A percentile compares a stretch with the other conserved stretches of the same genome.
phyloP scores from a whole-genome alignment of 805 yeast genomes.

The Candida dendrica region DNA sequence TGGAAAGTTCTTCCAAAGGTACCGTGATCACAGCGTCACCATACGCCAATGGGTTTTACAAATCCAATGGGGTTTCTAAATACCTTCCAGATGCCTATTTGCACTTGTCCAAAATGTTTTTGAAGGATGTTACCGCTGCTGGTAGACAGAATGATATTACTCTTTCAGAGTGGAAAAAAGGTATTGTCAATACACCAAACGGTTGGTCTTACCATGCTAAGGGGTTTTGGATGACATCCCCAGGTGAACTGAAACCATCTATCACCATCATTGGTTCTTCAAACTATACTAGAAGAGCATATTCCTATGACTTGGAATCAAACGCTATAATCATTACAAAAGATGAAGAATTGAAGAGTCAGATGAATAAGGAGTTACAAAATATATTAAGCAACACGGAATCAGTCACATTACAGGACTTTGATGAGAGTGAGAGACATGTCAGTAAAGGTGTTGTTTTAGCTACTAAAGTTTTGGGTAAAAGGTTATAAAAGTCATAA shows the following conservation, averaged over 20 bases:
- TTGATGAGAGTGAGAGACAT: conserved; percentile 51
- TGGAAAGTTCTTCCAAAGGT: conserved; percentile 54
- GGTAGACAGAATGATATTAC: conserved; percentile 40
- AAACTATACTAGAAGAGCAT: conserved; percentile 87
- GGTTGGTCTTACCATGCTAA: conserved; percentile 99
- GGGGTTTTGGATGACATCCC: conserved; percentile 77
- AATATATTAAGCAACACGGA: conserved; percentile 49
- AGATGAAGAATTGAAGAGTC: conserved; percentile 47
- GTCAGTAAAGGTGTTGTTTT: conserved; percentile 57
- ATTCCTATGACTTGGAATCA: conserved; percentile 79
- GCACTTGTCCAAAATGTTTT: conserved; percentile 62
- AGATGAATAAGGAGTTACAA: conserved; percentile 57
- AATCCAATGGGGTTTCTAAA: conserved; percentile 74
- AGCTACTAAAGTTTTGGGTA: conserved; percentile 59
- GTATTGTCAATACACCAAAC: conserved; percentile 66
- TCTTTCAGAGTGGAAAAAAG: conserved; percentile 81
- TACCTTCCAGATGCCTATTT: conserved; percentile 84
- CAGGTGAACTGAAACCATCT: conserved; percentile 52
- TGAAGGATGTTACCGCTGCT: conserved; percentile 38
- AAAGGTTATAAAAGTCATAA: conserved; percentile 32
- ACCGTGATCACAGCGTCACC: conserved; percentile 87
- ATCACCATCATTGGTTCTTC: conserved; percentile 87
- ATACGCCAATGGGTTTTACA: conserved; percentile 87
- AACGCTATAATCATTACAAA: conserved; percentile 75
- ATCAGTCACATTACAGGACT: conserved; percentile 52